phyloP scores from a whole-genome alignment of 768 basidiomycete species.

The Galerina marginata region DNA sequence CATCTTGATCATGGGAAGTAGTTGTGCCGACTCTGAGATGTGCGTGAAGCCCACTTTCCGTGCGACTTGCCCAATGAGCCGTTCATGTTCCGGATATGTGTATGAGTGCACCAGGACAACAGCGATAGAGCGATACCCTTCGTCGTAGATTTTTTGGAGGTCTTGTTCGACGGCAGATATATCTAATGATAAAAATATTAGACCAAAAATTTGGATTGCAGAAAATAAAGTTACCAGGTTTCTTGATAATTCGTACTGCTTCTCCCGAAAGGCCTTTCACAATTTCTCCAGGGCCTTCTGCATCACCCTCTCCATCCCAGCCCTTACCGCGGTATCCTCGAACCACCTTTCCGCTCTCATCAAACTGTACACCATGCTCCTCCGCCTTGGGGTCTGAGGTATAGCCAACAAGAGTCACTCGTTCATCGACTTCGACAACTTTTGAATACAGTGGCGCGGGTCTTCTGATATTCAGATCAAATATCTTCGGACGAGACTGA shows the following conservation, averaged over 20 bases:
- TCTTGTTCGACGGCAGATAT: constrained; percentile 56
- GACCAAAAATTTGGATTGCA: neutral
- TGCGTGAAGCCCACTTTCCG: constrained; percentile 86
- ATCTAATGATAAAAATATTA: constrained; percentile 44
- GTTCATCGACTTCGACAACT: constrained; percentile 84
- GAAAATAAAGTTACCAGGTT: constrained; percentile 55
- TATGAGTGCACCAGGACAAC: constrained; percentile 93
- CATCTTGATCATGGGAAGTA: constrained; percentile 96
- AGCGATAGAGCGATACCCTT: constrained; percentile 89
- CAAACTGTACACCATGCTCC: constrained; percentile 77
- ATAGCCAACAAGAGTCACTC: constrained; percentile 93
- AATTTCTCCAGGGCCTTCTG: constrained; percentile 82
- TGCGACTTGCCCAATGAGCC: constrained; percentile 72
- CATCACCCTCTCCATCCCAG: constrained; percentile 71
- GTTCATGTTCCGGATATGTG: constrained; percentile 89
- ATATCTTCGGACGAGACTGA: constrained; percentile 93
- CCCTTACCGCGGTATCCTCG: constrained; percentile 79
- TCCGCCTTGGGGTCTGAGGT: constrained; percentile 87
- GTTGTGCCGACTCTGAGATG: constrained; percentile 84
- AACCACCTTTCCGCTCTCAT: constrained; percentile 67
- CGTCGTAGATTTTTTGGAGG: constrained; percentile 71
- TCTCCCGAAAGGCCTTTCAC: constrained; percentile 87
- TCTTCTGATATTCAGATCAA: constrained; percentile 90
- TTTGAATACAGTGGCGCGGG: constrained; percentile 76
- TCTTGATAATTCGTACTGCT: constrained; percentile 81